phyloP scores from a whole-genome alignment of 164 flowering plant genomes.

The Aristolochia fimbriata region DNA sequence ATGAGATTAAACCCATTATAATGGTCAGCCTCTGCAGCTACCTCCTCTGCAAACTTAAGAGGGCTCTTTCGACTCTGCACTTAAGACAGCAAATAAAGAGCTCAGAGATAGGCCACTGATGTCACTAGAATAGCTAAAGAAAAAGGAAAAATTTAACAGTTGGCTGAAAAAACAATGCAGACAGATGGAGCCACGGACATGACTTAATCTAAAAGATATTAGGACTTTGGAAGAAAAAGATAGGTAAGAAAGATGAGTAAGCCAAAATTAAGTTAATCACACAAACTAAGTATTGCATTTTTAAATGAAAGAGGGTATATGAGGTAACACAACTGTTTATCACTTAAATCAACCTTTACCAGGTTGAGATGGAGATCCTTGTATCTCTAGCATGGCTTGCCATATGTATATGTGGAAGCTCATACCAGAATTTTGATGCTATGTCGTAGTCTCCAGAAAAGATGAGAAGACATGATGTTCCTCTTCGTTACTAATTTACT shows the following conservation, averaged over 20 bases:
- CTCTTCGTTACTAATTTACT: not conserved
- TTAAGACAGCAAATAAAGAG: not conserved
- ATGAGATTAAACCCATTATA: slow-evolving; percentile 60
- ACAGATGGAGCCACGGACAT: not conserved
- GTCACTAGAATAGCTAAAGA: not conserved
- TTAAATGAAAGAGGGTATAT: not conserved
- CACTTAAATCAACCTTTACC: not conserved
- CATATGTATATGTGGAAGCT: no score
- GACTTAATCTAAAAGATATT: no score
- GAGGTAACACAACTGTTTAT: not conserved
- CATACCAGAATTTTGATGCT: no score
- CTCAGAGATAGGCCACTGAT: not conserved
- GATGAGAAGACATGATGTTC: no score
- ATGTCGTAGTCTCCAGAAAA: no score
- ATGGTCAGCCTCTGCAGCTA: slow-evolving; percentile 29
- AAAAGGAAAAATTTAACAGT: not conserved
- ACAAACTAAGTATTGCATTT: not conserved
- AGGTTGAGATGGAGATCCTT: no score
- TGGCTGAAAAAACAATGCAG: not conserved
- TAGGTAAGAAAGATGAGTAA: no score
- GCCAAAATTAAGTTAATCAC: no score
- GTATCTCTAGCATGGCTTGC: no score
- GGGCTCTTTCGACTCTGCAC: slow-evolving; percentile 44
- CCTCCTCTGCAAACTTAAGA: slow-evolving; percentile 35
- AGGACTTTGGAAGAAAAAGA: no score